phyloP scores from a whole-genome alignment of 768 basidiomycete genomes.

The Fomitopsis pulvina region DNA sequence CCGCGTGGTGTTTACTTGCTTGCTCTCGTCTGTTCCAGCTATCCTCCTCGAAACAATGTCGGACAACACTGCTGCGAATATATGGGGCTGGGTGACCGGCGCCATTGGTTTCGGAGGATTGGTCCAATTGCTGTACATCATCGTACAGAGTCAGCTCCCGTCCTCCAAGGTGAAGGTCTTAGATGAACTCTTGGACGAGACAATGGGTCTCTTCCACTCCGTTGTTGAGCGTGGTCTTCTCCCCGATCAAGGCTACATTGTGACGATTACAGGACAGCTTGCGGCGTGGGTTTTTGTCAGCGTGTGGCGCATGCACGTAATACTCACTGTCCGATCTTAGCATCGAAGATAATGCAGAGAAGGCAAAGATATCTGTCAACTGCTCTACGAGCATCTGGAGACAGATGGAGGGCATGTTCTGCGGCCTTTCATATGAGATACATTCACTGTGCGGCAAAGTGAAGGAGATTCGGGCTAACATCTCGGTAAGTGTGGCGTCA shows the following conservation, averaged over 20 bases:
- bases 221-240: neutral
- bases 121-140: neutral
- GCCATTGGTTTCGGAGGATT: neutral
- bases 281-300: neutral
- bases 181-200: neutral
- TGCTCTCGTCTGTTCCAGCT: no score
- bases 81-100: neutral
- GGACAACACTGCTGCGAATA: neutral
- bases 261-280: neutral
- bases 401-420: neutral
- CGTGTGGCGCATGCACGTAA: neutral
- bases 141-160: neutral
- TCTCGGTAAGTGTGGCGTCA: neutral
- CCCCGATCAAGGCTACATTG: neutral
- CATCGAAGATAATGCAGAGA: neutral
- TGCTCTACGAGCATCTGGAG: neutral
- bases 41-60: neutral
- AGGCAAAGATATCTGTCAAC: neutral
- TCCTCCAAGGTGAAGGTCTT: neutral
- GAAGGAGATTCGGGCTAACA: neutral
- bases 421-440: neutral
- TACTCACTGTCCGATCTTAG: neutral
- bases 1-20: no score
- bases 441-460: neutral
- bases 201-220: neutral